These are phyloP conservation scores for Sutorius australiensis DNA, from an alignment of 768 basidiomycete species.

Conservation along the genomic window DNA sequence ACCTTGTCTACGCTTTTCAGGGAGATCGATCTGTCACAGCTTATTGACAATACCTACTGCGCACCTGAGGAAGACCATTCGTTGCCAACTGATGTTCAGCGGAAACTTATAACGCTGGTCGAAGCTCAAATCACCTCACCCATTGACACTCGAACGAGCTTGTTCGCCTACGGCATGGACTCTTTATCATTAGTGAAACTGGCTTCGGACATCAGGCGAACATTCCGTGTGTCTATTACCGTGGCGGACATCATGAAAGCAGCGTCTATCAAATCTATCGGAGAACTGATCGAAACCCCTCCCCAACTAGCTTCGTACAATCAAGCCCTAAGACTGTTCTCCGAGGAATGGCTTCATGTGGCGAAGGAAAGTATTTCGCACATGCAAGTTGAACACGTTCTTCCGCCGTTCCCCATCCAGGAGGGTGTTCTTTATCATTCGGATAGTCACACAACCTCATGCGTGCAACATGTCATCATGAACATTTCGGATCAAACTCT, in stretches of 20 bases:
- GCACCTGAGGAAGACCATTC: background rate
- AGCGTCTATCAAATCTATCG: conserved; percentile 21
- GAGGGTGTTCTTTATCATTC: conserved; percentile 46
- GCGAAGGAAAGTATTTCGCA: conserved; percentile 3
- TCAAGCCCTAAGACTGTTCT: conserved; percentile 12
- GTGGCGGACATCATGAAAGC: conserved; percentile 31
- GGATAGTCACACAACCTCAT: conserved; percentile 34
- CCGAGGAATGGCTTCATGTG: conserved; percentile 15
- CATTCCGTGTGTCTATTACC: conserved; percentile 16
- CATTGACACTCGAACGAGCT: conserved; percentile 21
- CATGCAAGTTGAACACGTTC: conserved; percentile 18
- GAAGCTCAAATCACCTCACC: conserved; percentile 18
- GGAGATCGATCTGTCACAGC: conserved; percentile 17
- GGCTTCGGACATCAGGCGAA: conserved; percentile 20
- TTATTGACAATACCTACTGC: conserved; percentile 12
- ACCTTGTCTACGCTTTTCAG: conserved; percentile 25
- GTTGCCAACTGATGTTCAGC: conserved; percentile 27
- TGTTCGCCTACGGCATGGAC: conserved; percentile 35
- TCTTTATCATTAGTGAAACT: conserved; percentile 27
- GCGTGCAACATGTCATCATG: conserved; percentile 44
- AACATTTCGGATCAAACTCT: conserved; percentile 22
- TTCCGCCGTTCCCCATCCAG: conserved; percentile 45
- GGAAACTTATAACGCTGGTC: conserved; percentile 36
- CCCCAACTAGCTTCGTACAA: background rate
- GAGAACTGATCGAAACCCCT: conserved; percentile 11